Percentiles rank a stretch among this genome's conserved stretches.
phyloP scores from a whole-genome alignment of 2,329 filamentous ascomycete species.

The Fusarium temperatum region DNA sequence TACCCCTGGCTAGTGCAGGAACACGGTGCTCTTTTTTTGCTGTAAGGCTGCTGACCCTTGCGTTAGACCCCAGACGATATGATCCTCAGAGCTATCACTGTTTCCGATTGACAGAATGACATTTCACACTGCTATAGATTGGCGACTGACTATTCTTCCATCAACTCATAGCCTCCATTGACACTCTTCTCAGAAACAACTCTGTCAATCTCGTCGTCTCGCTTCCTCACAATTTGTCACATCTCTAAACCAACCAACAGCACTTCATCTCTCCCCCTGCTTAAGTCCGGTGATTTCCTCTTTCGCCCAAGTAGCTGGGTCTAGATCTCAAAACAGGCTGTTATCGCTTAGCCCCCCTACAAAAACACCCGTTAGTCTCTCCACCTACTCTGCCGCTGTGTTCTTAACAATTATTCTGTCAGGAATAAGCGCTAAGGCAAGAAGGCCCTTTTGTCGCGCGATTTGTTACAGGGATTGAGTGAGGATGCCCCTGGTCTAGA shows the following conservation, averaged over 20 bases:
- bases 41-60: constrained; percentile 25
- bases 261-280: neutral
- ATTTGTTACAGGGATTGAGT: neutral
- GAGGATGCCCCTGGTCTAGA: constrained; percentile 18
- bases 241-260: neutral
- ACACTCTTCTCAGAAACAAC: accelerated
- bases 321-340: constrained; percentile 20
- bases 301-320: constrained; percentile 14
- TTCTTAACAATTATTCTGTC: neutral
- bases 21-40: neutral
- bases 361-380: neutral
- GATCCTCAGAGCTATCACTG: neutral
- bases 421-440: neutral
- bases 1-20: constrained; percentile 15
- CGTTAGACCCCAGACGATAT: neutral
- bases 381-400: accelerated
- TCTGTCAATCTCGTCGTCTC: neutral
- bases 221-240: neutral
- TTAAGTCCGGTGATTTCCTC: constrained; percentile 29
- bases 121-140: neutral
- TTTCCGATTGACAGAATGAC: neutral
- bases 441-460: constrained; percentile 25
- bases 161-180: accelerated
- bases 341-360: neutral
- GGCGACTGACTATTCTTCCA: neutral